These are phyloP conservation scores for Stephanodiscus triporus DNA, from an alignment of 108 stramenopile genomes.

Conservation along the genomic window DNA sequence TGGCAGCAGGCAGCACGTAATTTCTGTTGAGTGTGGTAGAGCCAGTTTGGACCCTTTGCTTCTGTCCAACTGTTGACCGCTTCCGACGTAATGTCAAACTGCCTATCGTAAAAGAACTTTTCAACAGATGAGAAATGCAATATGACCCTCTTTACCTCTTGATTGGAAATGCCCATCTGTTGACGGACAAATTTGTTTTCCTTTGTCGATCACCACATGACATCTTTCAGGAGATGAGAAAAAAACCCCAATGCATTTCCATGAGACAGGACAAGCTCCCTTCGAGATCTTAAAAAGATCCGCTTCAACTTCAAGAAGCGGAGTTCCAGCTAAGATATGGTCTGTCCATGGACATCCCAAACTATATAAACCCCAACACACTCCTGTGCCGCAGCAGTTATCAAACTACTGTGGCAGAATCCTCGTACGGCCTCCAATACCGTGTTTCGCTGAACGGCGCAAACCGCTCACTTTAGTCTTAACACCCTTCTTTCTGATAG, in stretches of 20 bases:
- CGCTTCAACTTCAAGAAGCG: no score
- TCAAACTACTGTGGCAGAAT: no score
- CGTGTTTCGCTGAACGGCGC: constrained; percentile 53
- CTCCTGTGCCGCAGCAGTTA: no score
- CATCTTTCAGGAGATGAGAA: constrained; percentile 42
- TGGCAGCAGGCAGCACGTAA: constrained; percentile 79
- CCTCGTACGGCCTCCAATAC: no score
- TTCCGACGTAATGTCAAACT: constrained; percentile 56
- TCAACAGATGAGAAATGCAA: constrained; percentile 68
- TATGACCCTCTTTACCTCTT: constrained; percentile 56
- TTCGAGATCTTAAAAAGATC: no score
- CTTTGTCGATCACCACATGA: constrained; percentile 80
- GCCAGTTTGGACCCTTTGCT: constrained; percentile 34
- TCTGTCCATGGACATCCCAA: no score
- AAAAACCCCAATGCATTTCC: constrained; percentile 45
- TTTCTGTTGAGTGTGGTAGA: constrained; percentile 49
- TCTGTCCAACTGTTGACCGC: constrained; percentile 19
- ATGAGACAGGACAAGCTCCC: constrained; percentile 8
- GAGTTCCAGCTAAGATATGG: no score
- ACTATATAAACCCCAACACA: no score
- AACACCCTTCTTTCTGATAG: no score
- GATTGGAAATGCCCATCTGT: constrained; percentile 77
- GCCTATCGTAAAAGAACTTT: constrained; percentile 64
- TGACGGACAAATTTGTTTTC: constrained; percentile 41
- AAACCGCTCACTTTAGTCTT: no score